Conservation (phyloP, 2,329 filamentous ascomycete species). For the Aspergillus sp. region DNA sequence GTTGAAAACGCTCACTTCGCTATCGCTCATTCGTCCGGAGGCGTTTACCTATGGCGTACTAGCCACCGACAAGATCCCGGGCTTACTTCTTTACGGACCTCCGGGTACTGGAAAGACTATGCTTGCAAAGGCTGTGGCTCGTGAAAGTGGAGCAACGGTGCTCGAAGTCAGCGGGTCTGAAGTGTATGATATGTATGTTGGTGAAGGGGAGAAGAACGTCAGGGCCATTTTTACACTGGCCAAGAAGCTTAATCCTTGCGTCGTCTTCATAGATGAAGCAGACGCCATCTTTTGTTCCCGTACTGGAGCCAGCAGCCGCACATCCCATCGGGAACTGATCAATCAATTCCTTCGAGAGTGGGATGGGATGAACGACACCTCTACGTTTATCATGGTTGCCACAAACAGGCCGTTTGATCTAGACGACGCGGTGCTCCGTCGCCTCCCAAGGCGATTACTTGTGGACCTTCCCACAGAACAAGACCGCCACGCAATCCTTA, state of each 20-base stretch:
- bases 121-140: constrained; percentile 64
- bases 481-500: constrained; percentile 49
- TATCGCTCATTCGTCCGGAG: constrained; percentile 84
- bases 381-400: constrained; percentile 96
- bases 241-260: constrained; percentile 84
- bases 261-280: constrained; percentile 96
- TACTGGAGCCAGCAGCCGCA: constrained; percentile 60
- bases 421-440: constrained; percentile 60
- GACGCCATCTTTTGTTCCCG: constrained; percentile 87
- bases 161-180: constrained; percentile 87
- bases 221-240: constrained; percentile 88
- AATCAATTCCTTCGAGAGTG: constrained; percentile 97
- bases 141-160: constrained; percentile 65
- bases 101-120: constrained; percentile 67
- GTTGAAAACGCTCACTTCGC: constrained; percentile 81
- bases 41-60: constrained; percentile 96
- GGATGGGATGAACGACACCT: constrained; percentile 83
- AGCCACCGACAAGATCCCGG: constrained; percentile 85
- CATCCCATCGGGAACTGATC: constrained; percentile 81
- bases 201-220: constrained; percentile 95
- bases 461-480: constrained; percentile 50
- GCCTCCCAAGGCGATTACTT: constrained; percentile 50
- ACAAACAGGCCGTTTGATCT: constrained; percentile 95
- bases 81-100: constrained; percentile 82
- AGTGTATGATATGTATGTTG: constrained; percentile 95